Percentiles rank a stretch among this genome's conserved stretches.
These are phyloP conservation scores for Starmerella khaoyaiensis DNA, from an alignment of 805 yeast species.

Conservation along the genomic window DNA sequence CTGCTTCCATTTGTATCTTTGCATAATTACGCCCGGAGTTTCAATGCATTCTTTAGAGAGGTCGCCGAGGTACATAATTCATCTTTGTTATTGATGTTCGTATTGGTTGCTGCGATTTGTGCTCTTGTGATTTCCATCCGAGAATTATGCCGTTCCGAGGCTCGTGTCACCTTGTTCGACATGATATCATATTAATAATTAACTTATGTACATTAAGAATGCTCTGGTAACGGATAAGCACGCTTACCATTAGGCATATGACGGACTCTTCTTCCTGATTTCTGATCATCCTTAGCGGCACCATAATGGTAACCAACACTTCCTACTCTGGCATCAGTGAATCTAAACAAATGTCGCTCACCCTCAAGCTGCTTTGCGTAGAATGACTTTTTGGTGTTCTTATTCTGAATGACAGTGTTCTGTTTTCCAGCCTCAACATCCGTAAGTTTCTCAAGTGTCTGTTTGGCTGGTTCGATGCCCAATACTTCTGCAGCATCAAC, in stretches of 20 bases:
- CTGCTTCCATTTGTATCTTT: conserved; percentile 19
- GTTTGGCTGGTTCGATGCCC: conserved; percentile 77
- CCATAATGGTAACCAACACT: conserved; percentile 87
- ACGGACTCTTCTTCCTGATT: conserved; percentile 49
- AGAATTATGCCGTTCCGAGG: conserved; percentile 1
- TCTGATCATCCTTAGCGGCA: conserved; percentile 74
- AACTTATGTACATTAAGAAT: conserved; percentile 13
- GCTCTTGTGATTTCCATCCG: conserved; percentile 16
- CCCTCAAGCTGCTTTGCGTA: conserved; percentile 51
- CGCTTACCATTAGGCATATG: conserved; percentile 22
- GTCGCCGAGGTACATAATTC: conserved; percentile 18
- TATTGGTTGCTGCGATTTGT: conserved; percentile 14
- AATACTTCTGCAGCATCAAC: conserved; percentile 81
- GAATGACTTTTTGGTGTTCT: conserved; percentile 27
- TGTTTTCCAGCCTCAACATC: conserved; percentile 16
- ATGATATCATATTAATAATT: neutral
- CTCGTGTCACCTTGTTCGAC: neutral
- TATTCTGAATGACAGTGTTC: conserved; percentile 26
- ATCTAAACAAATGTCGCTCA: conserved; percentile 59
- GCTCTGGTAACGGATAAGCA: conserved; percentile 22
- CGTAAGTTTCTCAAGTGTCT: conserved; percentile 51
- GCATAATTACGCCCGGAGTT: conserved; percentile 20
- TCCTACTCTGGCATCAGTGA: conserved; percentile 68
- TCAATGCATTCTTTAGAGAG: conserved; percentile 17
- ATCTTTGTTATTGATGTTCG: conserved; percentile 7